phyloP scores from a whole-genome alignment of 176 grass and related monocot genomes.

The Ensete glaucum region DNA sequence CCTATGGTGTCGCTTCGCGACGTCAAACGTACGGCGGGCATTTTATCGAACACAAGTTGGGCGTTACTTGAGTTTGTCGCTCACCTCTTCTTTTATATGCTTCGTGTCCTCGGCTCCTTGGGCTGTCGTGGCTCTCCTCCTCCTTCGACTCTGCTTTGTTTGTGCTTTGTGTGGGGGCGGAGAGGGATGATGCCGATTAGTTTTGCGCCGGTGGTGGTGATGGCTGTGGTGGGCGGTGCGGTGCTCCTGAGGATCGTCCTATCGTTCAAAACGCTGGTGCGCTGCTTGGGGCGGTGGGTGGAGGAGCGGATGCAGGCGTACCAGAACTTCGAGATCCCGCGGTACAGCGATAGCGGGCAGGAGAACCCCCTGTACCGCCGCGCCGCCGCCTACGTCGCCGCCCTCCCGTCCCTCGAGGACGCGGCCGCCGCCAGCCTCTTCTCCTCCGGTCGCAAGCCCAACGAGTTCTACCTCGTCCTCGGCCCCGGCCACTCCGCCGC shows the following conservation, averaged over 20 bases:
- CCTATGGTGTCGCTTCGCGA: too few species aligned
- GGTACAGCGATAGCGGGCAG: slow-evolving; percentile 17
- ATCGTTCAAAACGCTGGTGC: slow-evolving; percentile 62
- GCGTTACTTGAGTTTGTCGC: too few species aligned
- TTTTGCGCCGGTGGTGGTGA: neutral
- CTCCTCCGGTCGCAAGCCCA: slow-evolving; percentile 56
- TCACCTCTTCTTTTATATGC: too few species aligned
- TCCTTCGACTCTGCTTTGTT: too few species aligned
- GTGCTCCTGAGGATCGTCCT: slow-evolving; percentile 39
- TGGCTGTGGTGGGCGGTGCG: slow-evolving; percentile 23
- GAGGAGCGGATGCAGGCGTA: slow-evolving; percentile 78
- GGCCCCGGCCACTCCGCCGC: slow-evolving; percentile 36
- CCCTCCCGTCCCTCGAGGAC: slow-evolving; percentile 67
- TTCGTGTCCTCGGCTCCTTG: too few species aligned
- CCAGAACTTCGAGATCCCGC: slow-evolving; percentile 85
- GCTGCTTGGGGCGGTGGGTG: slow-evolving; percentile 32
- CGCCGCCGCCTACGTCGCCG: slow-evolving; percentile 55
- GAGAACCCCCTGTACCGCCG: slow-evolving; percentile 92
- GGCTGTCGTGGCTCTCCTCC: too few species aligned
- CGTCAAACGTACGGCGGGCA: too few species aligned
- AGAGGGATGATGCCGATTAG: neutral
- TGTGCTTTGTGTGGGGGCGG: neutral
- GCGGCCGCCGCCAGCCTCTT: slow-evolving; percentile 54
- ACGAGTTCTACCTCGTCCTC: slow-evolving; percentile 71
- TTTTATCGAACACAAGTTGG: too few species aligned